Conservation (phyloP, 305 asterid genomes). For the Fraxinus platypoda region DNA sequence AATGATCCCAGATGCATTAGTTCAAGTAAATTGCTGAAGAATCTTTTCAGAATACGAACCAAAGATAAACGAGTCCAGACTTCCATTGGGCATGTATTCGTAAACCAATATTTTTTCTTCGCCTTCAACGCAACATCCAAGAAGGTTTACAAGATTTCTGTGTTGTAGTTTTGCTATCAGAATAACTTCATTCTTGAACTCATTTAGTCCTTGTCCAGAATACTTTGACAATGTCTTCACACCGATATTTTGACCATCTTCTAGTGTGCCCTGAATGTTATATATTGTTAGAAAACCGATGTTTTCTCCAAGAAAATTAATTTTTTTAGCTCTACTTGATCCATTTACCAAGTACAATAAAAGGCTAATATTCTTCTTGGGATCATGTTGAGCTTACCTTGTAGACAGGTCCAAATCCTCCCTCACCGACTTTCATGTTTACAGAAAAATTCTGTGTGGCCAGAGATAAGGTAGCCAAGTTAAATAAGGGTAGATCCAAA, state of each 20-base stretch:
- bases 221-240: constrained; percentile 46
- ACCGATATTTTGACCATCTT: constrained; percentile 37
- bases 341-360: background rate
- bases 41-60: constrained; percentile 9
- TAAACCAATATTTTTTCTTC: constrained; percentile 18
- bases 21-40: background rate
- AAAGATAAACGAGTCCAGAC: constrained; percentile 17
- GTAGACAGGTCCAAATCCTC: constrained; percentile 57
- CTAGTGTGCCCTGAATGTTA: constrained; percentile 38
- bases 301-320: background rate
- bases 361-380: background rate
- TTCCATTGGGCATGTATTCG: constrained; percentile 20
- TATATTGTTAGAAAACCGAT: background rate
- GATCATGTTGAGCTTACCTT: constrained; percentile 30
- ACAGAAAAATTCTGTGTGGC: constrained; percentile 46
- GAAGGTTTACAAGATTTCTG: constrained; percentile 23
- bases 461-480: constrained; percentile 26
- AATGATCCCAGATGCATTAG: background rate
- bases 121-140: constrained; percentile 19
- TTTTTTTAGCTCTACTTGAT: background rate
- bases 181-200: constrained; percentile 25
- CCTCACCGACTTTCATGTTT: constrained; percentile 46
- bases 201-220: constrained; percentile 24
- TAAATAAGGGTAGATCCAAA: constrained; percentile 39
- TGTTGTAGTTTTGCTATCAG: constrained; percentile 25